Evolutionary conservation across 2,329 filamentous ascomycete species (phyloP).

Genomic region (Mycocentrospora acerina): DNA sequence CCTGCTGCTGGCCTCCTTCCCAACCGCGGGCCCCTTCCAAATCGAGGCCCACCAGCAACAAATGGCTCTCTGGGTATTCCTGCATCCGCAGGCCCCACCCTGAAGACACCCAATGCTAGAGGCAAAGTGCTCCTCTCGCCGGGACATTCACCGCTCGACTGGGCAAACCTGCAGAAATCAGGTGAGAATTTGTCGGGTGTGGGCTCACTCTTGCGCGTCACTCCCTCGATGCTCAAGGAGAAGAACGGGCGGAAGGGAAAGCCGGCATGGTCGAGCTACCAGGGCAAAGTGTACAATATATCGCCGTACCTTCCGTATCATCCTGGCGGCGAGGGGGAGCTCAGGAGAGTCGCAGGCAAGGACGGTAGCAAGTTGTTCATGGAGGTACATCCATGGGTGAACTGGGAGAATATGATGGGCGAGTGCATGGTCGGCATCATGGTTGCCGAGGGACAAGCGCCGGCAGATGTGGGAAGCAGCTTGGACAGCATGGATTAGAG

Average conservation of each 20-base stretch:
- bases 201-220: constrained; percentile 66
- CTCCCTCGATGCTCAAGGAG: constrained; percentile 74
- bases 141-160: constrained; percentile 92
- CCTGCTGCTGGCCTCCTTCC: constrained; percentile 52
- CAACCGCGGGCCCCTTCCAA: constrained; percentile 47
- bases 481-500: constrained; percentile 63
- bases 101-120: constrained; percentile 46
- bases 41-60: constrained; percentile 43
- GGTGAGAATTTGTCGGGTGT: constrained; percentile 54
- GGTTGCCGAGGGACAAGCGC: constrained; percentile 56
- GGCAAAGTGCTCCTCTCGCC: constrained; percentile 80
- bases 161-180: constrained; percentile 83
- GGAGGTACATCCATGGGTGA: constrained; percentile 68
- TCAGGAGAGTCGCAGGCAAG: constrained; percentile 76
- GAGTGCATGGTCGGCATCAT: constrained; percentile 64
- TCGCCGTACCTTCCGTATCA: constrained; percentile 88
- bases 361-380: constrained; percentile 65
- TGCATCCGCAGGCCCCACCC: constrained; percentile 28
- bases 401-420: constrained; percentile 66
- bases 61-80: constrained; percentile 43
- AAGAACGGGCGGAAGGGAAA: constrained; percentile 81
- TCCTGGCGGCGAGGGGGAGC: constrained; percentile 78
- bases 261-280: constrained; percentile 87
- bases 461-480: constrained; percentile 21
- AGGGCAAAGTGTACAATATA: constrained; percentile 92